These are phyloP conservation scores for Myxozyma neotropica DNA, from an alignment of 805 yeast species.

Conservation along the genomic window DNA sequence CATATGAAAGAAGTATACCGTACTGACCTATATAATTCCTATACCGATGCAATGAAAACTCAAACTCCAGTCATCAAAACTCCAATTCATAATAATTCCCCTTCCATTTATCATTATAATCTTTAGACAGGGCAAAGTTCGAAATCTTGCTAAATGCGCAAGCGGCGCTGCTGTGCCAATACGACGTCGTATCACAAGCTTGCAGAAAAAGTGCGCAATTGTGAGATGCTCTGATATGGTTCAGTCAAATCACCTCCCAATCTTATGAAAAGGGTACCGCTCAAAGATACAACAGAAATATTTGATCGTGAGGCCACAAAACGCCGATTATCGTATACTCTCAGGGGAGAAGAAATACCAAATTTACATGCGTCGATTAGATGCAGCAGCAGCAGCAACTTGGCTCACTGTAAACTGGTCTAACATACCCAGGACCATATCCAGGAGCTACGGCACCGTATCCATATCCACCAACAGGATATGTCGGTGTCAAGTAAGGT, in stretches of 20 bases:
- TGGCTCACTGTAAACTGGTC: conserved; percentile 16
- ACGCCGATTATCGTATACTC: no score
- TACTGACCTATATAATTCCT: not conserved
- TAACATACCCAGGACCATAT: conserved; percentile 18
- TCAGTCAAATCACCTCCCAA: no score
- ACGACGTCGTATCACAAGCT: no score
- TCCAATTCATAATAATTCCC: not conserved
- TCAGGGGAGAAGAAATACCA: not conserved
- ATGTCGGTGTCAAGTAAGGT: conserved; percentile 17
- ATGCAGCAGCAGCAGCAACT: conserved; percentile 30
- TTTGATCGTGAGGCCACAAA: no score
- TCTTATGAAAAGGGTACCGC: no score
- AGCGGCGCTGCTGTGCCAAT: no score
- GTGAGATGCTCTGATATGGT: no score
- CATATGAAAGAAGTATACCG: not conserved
- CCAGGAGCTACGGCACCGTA: conserved; percentile 14
- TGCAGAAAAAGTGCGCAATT: no score
- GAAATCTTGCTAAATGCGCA: not conserved
- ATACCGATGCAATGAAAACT: not conserved
- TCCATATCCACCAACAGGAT: conserved; percentile 28
- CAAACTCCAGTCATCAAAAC: not conserved
- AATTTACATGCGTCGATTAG: not conserved
- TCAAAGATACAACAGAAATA: no score
- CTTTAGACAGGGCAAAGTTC: no score
- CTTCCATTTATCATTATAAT: not conserved